Evolutionary conservation across 331 rosid genomes (phyloP), one percentile per base, ranked within the genome.

Genomic region (Erythrophleum ivorense): DNA sequence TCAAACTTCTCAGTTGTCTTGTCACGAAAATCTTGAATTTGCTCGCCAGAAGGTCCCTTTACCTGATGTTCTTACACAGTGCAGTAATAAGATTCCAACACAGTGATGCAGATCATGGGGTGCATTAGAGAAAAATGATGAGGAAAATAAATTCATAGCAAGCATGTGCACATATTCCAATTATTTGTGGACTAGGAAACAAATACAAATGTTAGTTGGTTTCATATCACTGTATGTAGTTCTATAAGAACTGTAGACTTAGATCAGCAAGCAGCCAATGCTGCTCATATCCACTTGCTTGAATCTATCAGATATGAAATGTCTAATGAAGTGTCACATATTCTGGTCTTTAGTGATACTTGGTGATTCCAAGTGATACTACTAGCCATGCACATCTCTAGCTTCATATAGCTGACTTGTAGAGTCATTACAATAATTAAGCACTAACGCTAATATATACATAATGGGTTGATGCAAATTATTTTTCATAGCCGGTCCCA

Each of bases 11-110:
- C 95, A 14, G 92, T 83, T 1, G 88, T 85, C 86, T 81, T 90
- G 55, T 84, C 92, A 2, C 91, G 97, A 38, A 84, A 75, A 80
- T 90, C 98, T 0, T 83, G 89, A 78, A 94, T 83, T 78, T 91
- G 97, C 49, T 96, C 99, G 0, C 90, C 92, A 49, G 77, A 24
- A 63, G 99, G 99, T 14, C 99, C 99, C 74, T 85, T 94, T 34
- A 94, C 82, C 98, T 96, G 81, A 58, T 67, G 69, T 73, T 71
- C 8, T 54, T 53, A 74, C 77, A 83, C n/a, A 40, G 21, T 16
- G 4, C 49, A 38, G 71, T 31, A 46, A 78, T 31, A 29, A 64
- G 46, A 76, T 60, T 45, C 76, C 45, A 40, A 55, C 29, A 50
- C 34, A 7, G 43, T 21, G 5, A 5, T 62, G 8, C 63, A n/a